These are phyloP conservation scores for Aspergillus caelatus DNA, from an alignment of 2,329 filamentous ascomycete genomes.

Conservation along the genomic window DNA sequence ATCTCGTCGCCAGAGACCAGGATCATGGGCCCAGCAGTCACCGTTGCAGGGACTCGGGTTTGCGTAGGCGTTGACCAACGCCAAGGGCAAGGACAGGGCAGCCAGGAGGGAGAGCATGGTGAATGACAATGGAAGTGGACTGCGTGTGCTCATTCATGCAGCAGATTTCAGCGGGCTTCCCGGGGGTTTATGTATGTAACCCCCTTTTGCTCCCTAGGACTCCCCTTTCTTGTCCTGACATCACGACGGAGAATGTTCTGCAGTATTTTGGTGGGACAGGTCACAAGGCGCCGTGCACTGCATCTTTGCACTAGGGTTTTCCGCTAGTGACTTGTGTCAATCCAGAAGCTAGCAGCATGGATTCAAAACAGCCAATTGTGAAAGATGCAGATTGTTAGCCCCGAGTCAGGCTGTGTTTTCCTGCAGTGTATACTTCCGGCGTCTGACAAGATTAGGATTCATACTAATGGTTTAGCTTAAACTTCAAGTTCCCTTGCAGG, in stretches of 20 bases:
- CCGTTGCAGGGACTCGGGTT: slow-evolving; percentile 36
- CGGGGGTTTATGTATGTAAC: not conserved
- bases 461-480: not conserved
- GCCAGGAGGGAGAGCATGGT: slow-evolving; percentile 28
- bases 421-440: not conserved
- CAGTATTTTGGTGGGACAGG: not conserved
- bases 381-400: not conserved
- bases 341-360: no score
- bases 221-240: not conserved
- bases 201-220: not conserved
- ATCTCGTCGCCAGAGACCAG: slow-evolving; percentile 50
- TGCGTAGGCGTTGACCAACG: slow-evolving; percentile 28
- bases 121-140: not conserved
- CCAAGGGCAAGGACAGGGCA: slow-evolving; percentile 26
- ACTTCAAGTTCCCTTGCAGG: slow-evolving; percentile 2
- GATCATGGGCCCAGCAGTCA: slow-evolving; percentile 50
- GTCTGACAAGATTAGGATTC: slow-evolving; percentile 2
- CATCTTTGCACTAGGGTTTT: not conserved
- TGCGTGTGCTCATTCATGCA: not conserved
- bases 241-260: not conserved
- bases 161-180: not conserved
- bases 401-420: not conserved
- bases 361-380: not conserved
- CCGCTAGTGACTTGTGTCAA: no score
- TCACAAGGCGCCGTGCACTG: not conserved